Percentiles rank a stretch among this genome's conserved stretches.
Evolutionary conservation across 345 rosid species (phyloP).

Genomic region (Hibiscus mutabilis): DNA sequence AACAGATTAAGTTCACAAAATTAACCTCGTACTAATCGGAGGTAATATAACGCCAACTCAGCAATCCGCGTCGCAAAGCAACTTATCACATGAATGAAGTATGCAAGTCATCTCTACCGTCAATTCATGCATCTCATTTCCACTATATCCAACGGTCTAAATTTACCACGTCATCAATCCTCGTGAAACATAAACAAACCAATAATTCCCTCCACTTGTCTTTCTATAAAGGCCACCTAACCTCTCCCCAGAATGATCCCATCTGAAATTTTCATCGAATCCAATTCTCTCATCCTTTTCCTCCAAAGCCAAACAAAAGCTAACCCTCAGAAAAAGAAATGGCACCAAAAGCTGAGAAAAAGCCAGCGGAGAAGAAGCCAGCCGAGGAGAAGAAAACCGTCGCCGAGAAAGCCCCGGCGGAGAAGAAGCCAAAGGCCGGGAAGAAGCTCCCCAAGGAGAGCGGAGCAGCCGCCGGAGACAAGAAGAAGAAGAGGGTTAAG

Average conservation of each 20-base stretch:
- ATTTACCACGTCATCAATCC: not conserved
- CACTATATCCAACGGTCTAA: not conserved
- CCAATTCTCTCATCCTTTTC: not conserved
- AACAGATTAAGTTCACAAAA: too few species aligned
- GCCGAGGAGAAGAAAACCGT: constrained; percentile 17
- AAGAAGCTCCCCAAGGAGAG: constrained; percentile 16
- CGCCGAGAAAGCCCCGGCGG: constrained; percentile 20
- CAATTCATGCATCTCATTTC: not conserved
- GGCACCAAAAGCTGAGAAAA: constrained; percentile 18
- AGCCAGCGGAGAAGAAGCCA: constrained; percentile 19
- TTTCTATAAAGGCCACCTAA: not conserved
- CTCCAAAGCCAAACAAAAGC: not conserved
- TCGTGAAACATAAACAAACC: not conserved
- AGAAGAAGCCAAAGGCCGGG: constrained; percentile 18
- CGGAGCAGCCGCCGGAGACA: constrained; percentile 16
- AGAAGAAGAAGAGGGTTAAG: constrained; percentile 12
- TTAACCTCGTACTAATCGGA: not conserved
- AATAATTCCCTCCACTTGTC: not conserved
- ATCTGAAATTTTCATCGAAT: too few species aligned
- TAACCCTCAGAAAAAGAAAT: not conserved
- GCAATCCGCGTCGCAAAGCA: not conserved
- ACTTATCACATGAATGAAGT: not conserved
- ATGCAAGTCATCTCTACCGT: not conserved
- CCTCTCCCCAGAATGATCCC: not conserved
- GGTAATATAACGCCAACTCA: not conserved